Base-by-base conservation (phyloP, 257 asterid genomes). In the Nicotiana otophora region DNA sequence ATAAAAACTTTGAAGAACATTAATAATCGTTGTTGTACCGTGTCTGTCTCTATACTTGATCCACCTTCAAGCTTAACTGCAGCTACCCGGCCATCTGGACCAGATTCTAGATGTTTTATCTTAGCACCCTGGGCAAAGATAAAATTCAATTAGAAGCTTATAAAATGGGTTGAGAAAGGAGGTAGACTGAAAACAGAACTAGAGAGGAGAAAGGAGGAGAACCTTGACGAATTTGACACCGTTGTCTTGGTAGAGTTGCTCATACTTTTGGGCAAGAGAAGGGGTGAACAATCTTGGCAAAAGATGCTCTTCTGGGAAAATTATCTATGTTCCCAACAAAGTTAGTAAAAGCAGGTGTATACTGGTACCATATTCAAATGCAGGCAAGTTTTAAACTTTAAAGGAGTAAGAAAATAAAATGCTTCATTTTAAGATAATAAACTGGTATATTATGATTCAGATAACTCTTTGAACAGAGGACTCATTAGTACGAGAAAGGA, bases 151-250 rank as follows among this genome's bases (percentile, higher is more conserved):
- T 65, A 81, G 64, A 85, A 68, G 74, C 42, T 28, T 15, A 48
- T 54, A 14, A 61, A 28, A 81, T 61, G 66, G 55, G 60, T 42
- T 76, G 60, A 65, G 81, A 61, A 66, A 65, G n/a, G 53, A 78
- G 78, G 19, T 11, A 9, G 15, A 10, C 70, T 28, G 79, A 46
- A 60, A 28, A 3, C 0, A 20, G 72, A 80, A 62, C 20, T 36
- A 62, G 82, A 62, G 48, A 48, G 72, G 66, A 79, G 63, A 23
- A 82, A 84, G 78, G 80, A 78, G 77, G 82, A 92, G 82, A 81
- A 95, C 99, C 97, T 95, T 94, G 84, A 92, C 84, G 83, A 94
- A 90, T 82, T 90, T 94, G 86, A 94, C 97, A 77, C 98, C 99
- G 82, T 82, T 85, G 72, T 93, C 97, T 86, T 85, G 88, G 90